These are phyloP conservation scores for Luzula sylvatica DNA, from an alignment of 176 grass and related monocot genomes.

Conservation along the genomic window DNA sequence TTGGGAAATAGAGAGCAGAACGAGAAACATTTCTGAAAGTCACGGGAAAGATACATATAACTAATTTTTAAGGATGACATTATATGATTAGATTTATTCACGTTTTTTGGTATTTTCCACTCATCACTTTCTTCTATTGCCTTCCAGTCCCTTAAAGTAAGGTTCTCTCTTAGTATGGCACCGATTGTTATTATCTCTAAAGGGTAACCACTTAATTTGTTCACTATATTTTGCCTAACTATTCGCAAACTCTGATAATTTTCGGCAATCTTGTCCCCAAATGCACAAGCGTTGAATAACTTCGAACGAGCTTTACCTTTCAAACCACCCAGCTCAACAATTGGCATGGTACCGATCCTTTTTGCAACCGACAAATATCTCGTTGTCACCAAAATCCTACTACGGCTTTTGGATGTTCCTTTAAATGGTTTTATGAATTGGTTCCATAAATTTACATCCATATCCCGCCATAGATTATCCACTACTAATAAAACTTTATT, in stretches of 20 bases:
- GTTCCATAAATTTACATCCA: background rate
- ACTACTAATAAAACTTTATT: background rate
- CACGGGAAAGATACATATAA: too few species aligned
- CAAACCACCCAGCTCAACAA: background rate
- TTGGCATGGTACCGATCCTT: background rate
- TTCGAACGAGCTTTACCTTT: background rate
- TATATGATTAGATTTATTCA: too few species aligned
- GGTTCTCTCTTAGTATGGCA: too few species aligned
- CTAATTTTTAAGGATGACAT: too few species aligned
- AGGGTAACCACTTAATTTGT: too few species aligned
- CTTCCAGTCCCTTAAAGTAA: too few species aligned
- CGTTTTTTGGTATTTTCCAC: too few species aligned
- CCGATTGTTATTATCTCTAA: too few species aligned
- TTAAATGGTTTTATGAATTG: background rate
- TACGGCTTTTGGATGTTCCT: background rate
- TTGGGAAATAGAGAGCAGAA: too few species aligned
- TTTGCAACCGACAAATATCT: background rate
- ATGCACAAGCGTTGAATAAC: background rate
- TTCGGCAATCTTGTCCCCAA: background rate
- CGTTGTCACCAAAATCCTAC: background rate
- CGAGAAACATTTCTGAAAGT: too few species aligned
- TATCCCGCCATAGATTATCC: background rate
- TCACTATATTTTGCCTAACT: too few species aligned
- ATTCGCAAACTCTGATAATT: background rate
- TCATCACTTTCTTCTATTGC: too few species aligned